phyloP scores from a whole-genome alignment of 176 grass and related monocot genomes.

The Bolboschoenus planiculmis region DNA sequence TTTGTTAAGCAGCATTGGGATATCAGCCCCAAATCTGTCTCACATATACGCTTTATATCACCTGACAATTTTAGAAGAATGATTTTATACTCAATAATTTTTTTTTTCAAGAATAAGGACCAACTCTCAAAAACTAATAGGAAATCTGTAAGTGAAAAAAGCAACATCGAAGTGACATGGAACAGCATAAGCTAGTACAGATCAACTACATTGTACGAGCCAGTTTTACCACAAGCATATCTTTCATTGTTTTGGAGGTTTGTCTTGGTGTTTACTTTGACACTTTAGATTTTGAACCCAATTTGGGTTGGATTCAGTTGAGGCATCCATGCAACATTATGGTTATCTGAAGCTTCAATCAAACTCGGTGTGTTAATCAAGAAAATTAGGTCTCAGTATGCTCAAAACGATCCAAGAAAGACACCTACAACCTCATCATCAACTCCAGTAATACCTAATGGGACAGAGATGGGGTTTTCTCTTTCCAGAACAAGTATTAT shows the following conservation, averaged over 20 bases:
- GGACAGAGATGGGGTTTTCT: background rate
- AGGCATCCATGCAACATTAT: background rate
- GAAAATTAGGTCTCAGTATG: background rate
- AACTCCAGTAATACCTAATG: background rate
- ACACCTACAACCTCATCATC: background rate
- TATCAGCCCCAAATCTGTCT: slow-evolving; percentile 97
- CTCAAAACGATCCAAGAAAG: background rate
- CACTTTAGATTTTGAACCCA: background rate
- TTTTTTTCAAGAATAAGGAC: background rate
- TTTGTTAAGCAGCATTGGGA: slow-evolving; percentile 98
- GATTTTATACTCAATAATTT: background rate
- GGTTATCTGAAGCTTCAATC: background rate
- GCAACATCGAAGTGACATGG: background rate
- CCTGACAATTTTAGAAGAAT: slow-evolving; percentile 39
- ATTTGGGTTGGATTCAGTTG: background rate
- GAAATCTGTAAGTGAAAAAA: background rate
- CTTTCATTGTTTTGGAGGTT: background rate
- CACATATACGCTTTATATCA: slow-evolving; percentile 97
- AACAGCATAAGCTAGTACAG: background rate
- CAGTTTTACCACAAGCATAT: background rate
- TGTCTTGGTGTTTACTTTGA: background rate
- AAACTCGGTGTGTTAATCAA: background rate
- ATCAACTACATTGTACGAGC: background rate
- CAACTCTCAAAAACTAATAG: background rate
- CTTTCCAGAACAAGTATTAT: background rate